Base-by-base conservation (phyloP, 2,329 filamentous ascomycete genomes). In the Colletotrichum kahawae region DNA sequence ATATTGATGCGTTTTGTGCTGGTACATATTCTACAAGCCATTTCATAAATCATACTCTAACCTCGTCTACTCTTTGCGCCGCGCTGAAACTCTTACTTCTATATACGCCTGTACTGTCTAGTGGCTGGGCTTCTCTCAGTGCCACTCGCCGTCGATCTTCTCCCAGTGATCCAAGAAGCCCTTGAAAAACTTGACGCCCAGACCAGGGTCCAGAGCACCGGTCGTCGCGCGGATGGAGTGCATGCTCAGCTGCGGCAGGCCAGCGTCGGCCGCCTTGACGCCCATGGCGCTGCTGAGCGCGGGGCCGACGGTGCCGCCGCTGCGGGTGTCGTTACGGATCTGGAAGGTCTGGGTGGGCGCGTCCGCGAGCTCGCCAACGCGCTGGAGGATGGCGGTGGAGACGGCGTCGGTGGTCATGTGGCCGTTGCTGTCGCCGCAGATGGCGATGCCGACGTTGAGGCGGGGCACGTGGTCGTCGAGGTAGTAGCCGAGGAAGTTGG, bases 351-450 rank as follows among this genome's bases (percentile, higher is more conserved):
- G 97, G 69, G 97, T 89, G 63, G 90, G 91, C 71, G 91, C 92
- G 66, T 88, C 95, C 76, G 89, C 90, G 74, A 94, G 92, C 78
- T 95, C 92, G 9, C 95, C 96, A 51, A 97, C 91, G 31, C 94
- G 91, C 78, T 93, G 91, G 43, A 98, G 87, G 75, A 98, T 91
- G 6, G 95, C 92, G 5, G 95, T 94, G 13, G 94, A 97, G 21
- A 98, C 92, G 70, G 93, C 92, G 82, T 98, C 96, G 4, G 96
- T 98, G 5, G 96, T 98, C 95, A 98, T 98, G 86, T 98, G 95
- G 6, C 95, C 97, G 81, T 98, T 98, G 67, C 92, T 92, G 84
- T 98, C 96, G 27, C 92, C 92, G 60, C 92, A 93, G 51, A 99
- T 89, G 18, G 93, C 91, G 36, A 98, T 90, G 43, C 97, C 97